Conservation (phyloP, 306 rosid species). For the Rubus parviflorus region DNA sequence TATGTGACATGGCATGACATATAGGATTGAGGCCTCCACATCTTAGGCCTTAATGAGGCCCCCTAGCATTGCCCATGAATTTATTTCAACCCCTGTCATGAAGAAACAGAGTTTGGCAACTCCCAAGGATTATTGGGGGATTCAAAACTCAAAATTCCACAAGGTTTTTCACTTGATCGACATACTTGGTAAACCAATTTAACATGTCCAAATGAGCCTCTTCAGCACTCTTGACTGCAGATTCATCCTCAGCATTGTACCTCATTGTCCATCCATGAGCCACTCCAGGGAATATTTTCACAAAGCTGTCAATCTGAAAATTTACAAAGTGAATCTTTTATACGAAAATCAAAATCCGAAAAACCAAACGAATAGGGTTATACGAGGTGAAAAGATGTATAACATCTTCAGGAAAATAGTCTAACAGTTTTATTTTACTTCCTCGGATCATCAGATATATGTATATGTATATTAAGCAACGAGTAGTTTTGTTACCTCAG, state of each 20-base stretch:
- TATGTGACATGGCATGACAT: no score
- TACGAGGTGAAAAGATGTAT: neutral
- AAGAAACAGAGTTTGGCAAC: neutral
- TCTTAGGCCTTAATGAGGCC: no score
- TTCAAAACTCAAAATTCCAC: neutral
- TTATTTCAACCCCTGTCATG: neutral
- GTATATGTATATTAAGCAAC: no score
- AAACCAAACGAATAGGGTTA: neutral
- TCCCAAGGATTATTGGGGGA: neutral
- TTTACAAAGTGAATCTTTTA: neutral
- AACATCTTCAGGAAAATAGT: neutral
- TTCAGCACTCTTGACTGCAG: slow-evolving; percentile 47
- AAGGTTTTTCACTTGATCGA: slow-evolving; percentile 33
- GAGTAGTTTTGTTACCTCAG: slow-evolving; percentile 34
- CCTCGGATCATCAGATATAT: no score
- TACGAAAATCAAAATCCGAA: neutral
- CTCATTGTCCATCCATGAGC: slow-evolving; percentile 59
- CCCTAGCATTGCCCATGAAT: no score
- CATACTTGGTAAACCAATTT: slow-evolving; percentile 57
- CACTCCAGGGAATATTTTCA: slow-evolving; percentile 56
- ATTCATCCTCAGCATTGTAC: slow-evolving; percentile 51
- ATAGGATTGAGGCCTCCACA: no score
- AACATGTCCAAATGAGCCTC: slow-evolving; percentile 67
- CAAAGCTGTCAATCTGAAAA: slow-evolving; percentile 47
- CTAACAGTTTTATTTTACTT: neutral